phyloP scores from a whole-genome alignment of 768 basidiomycete species.

The Serendipita sp. region DNA sequence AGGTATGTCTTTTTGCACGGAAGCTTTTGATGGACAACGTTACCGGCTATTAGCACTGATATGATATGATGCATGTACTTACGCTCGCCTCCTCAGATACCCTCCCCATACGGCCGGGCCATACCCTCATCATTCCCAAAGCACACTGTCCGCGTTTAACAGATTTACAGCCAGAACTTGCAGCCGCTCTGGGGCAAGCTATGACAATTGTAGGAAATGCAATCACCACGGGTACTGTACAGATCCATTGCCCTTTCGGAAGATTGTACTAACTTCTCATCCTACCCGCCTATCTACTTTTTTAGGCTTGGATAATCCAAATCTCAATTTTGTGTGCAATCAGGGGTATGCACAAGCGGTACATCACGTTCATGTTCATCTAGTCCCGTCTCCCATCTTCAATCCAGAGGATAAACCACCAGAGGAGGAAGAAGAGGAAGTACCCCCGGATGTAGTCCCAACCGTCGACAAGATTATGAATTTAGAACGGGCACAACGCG shows the following conservation, averaged over 20 bases:
- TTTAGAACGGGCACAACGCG: conserved; percentile 40
- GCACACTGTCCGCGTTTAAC: conserved; percentile 44
- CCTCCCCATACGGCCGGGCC: conserved; percentile 47
- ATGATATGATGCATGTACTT: not conserved
- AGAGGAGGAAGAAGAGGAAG: not conserved
- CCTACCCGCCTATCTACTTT: conserved; percentile 5
- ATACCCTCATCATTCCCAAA: conserved; percentile 59
- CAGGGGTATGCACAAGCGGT: conserved; percentile 73
- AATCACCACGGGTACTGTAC: conserved; percentile 44
- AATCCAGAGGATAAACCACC: not conserved
- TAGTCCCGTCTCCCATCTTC: conserved; percentile 52
- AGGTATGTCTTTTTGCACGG: conserved; percentile 22
- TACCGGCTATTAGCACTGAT: no score
- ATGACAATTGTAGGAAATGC: conserved; percentile 49
- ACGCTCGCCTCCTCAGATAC: conserved; percentile 32
- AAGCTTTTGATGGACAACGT: no score
- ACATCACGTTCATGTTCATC: conserved; percentile 66
- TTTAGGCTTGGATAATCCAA: conserved; percentile 48
- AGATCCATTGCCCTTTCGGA: conserved; percentile 10
- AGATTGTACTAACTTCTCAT: not conserved
- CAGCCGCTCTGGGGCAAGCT: conserved; percentile 40
- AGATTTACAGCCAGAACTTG: conserved; percentile 44
- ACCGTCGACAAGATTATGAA: conserved; percentile 31
- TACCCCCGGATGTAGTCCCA: not conserved
- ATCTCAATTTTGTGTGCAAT: conserved; percentile 61